Evolutionary conservation across 768 basidiomycete species (phyloP), one percentile per base, ranked within the genome.

Genomic region (Podaxis sp.): DNA sequence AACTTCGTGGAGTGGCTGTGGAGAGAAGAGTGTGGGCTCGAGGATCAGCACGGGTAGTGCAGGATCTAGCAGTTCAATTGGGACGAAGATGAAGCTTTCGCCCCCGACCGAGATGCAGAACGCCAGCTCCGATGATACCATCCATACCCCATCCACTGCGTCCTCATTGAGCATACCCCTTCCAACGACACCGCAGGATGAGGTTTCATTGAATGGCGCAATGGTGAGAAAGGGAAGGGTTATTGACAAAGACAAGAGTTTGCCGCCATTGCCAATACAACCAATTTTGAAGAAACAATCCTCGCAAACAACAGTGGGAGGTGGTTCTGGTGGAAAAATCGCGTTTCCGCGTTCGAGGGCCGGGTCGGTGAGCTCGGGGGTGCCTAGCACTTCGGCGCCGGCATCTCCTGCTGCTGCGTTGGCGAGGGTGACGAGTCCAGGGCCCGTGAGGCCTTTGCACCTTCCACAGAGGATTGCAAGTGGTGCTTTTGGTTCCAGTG

Each of bases 141-240:
- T 70, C 4, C 60, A 66, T 12, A 74, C 76, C 3, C 72, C 73
- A 0, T 77, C 76, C 22, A 74, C 75, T 1, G 70, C 75, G 0
- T 77, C 76, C 15, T 73, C 75, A 12, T 49, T 76, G 28, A 77
- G 76, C 65, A 75, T 75, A 17, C 73, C 75, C 0, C 61, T 74
- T 64, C 76, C 77, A 10, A 50, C 70, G 11, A 77, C 78, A 3
- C 76, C 78, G n/a, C 59, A 66, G 49, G 73, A 77, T n/a, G 59
- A 70, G 41, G 38, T 55, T 13, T 67, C 64, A 24, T 30, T 52
- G 41, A 57, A 65, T 54, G 56, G 65, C 8, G 60, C 64, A 8
- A 62, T 66, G 8, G 53, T 63, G 1, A 52, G 62, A 40, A 54
- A 38, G 24, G 57, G 63, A 33, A 30, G 48, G 4, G 11, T 50